Base-by-base conservation (phyloP, 441 rosid genomes). In the Gossypium gossypioides region DNA sequence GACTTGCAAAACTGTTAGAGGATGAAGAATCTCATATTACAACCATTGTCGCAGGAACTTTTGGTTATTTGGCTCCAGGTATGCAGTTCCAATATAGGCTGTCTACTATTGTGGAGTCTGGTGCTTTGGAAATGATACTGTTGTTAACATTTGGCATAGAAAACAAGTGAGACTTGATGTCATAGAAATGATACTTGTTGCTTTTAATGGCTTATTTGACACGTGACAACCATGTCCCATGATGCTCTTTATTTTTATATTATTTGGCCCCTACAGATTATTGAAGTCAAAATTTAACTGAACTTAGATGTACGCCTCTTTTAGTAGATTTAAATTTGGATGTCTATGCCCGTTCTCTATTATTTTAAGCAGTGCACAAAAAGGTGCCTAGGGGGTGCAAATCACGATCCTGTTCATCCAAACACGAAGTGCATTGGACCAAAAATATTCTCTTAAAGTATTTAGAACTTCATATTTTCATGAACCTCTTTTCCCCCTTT, bases 1-100 rank as follows among this genome's bases (percentile, higher is more conserved):
- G 99, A 72, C 92, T 96, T 74, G 99, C 99, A 72, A 96, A 93
- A 84, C 82, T 96, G 75, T 81, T 96, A 80, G 88, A 86, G 79
- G 99, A 96, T 72, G 96, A 92, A 83, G 99, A 96, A 80, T 91
- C 99, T 60, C 99, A 96, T 77, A 96, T 96, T 58, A 96, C 99
- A 29, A 96, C 98, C 78, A 87, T 93, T 78, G 99, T 96, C 81
- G 99, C 97, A 2, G 98, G 99, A 76, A 96, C 99, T 76, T 96
- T 96, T 77, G 99, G 99, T 68, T 93, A 96, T 82, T 77, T 93
- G 66, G 99, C 99, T 79, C 98, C 99, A 71, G 99, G 99, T 96
- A 81, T 74, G 87, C 73, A 65, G 32, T 59, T 56, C 6, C 8
- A 25, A 25, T 57, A n/a, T 42, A 42, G 25, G 15, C 51, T 48